Evolutionary conservation across 345 rosid genomes (phyloP), one percentile per base, ranked within the genome.

Genomic region (Populus alba): DNA sequence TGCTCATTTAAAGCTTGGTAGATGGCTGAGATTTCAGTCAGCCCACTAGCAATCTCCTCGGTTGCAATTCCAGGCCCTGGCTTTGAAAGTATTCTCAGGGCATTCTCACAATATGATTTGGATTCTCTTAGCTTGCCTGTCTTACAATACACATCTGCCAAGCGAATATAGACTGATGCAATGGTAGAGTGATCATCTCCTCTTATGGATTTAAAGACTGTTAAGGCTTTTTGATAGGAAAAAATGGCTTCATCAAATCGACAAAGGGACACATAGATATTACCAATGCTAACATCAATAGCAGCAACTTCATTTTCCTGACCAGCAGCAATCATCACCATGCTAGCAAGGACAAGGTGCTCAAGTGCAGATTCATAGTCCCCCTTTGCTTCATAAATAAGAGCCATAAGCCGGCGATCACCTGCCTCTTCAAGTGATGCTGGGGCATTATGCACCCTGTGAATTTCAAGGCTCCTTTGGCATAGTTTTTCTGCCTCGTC

Each of bases 111-210:
- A 67, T 94, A 96, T 1, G 99, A 96, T 73, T 90, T 94, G 9
- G 99, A 96, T 82, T 96, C 99, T 0, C 97, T 88, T 38, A 94
- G 89, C 88, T 94, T 96, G 78, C 99, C 99, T 0, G 98, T 94
- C 85, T 86, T 89, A 62, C 91, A 92, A 86, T 94, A 94, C 70
- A 96, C 87, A 82, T 94, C 99, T 68, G 99, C 99, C 53, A 96
- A 88, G 43, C 94, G 94, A 25, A 90, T 93, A 82, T 90, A 94
- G 69, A 94, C 97, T 1, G 95, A 86, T n/a, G 97, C 99, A 0
- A 96, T 98, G 0, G 91, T 75, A 37, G 97, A 95, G 86, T 96
- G 98, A 84, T 84, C 86, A 81, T 96, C 98, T 0, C 99, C 98
- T 81, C 86, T 92, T 0, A 94, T 90, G 3, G 99, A 87, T 78